Base-by-base conservation (phyloP, 208 protist genomes). In the Phytomonas francai region DNA sequence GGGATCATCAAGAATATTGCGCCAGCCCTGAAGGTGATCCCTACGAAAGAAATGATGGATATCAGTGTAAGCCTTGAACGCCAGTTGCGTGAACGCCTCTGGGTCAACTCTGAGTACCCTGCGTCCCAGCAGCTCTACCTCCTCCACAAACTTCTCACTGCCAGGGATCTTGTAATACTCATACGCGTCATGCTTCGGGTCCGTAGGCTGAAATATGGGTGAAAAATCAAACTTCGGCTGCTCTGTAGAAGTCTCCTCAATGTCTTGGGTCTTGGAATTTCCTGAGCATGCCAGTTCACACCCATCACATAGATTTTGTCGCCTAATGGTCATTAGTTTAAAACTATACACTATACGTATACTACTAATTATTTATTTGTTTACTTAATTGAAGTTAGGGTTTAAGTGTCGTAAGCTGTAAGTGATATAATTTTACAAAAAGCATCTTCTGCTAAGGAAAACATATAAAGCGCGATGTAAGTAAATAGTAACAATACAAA, bases 21-120 rank as follows among this genome's bases (percentile, higher is more conserved):
- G 65, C 79, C 98, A 93, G 31, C 97, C 95, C 63, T 95, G 75
- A 27, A 99, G 89, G 78, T 99, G 97, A 65, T 93, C 89, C 36
- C 91, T 89, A 56, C 97, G 89, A 63, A 99, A 94, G 59, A 98
- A 92, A 85, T 98, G 93, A 59, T 95, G 87, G 57, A 99, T 93
- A 68, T 98, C 95, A 30, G 80, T 83, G 76, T 97, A 96, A 49
- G 95, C 96, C 34, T 84, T 72, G 71, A 89, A 72, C 22, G 95
- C 84, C 19, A 99, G 85, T 25, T 87, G 61, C 0, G 83, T 84
- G 42, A 99, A 78, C 16, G 90, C 97, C 75, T 97, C 82, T 0
- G 93, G 89, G 59, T 94, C 78, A 0, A 99, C 95, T 70, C 94
- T 83, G 33, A 98, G 80, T 25, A 97, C 74, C 67, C 87, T 79